These are phyloP conservation scores for Penicillium vulpinum DNA, from an alignment of 2,329 filamentous ascomycete species.

Conservation along the genomic window DNA sequence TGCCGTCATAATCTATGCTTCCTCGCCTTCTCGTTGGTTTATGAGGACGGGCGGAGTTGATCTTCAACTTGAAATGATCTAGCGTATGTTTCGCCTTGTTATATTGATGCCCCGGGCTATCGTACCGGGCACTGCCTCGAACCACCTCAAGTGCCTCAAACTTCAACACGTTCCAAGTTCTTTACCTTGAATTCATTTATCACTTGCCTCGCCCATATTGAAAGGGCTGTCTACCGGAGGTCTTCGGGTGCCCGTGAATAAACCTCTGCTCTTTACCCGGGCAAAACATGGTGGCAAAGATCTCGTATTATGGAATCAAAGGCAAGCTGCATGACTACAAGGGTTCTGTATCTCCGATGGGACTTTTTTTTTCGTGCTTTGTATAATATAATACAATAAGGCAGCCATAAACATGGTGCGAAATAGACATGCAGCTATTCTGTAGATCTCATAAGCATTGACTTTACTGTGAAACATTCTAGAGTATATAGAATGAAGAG, in stretches of 20 bases:
- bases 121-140: constrained; percentile 21
- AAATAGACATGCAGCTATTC: neutral
- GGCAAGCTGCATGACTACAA: neutral
- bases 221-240: neutral
- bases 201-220: neutral
- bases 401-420: neutral
- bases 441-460: neutral
- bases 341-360: neutral
- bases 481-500: neutral
- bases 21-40: constrained; percentile 9
- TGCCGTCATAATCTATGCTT: constrained; percentile 21
- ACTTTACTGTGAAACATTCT: neutral
- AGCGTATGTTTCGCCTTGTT: constrained; percentile 3
- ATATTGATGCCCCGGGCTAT: constrained; percentile 8
- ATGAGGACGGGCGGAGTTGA: constrained; percentile 15
- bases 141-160: too few species aligned
- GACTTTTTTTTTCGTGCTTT: neutral
- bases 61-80: constrained; percentile 10
- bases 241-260: neutral
- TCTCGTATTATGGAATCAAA: constrained; percentile 2
- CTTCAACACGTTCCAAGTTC: constrained; percentile 8
- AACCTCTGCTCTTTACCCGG: neutral
- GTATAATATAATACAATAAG: neutral
- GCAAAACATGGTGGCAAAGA: neutral
- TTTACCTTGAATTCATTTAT: constrained; percentile 7